Evolutionary conservation across 2,329 filamentous ascomycete species (phyloP).

Genomic region (Aspergillus sp.): DNA sequence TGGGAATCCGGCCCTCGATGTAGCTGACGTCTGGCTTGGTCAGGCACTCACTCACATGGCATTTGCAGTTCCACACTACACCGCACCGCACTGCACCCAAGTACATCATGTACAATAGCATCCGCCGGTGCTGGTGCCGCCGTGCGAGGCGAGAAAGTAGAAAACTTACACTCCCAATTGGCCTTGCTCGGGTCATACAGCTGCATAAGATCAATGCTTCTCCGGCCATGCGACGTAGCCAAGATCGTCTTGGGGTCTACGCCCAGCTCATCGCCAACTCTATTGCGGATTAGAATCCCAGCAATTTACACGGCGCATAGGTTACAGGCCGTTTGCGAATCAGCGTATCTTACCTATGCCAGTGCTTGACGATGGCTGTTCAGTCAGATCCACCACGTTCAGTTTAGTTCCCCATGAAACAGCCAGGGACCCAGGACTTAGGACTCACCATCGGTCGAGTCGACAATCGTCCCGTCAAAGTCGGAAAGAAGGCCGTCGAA

Average conservation of each 20-base stretch:
- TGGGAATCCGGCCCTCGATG: conserved; percentile 69
- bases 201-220: conserved; percentile 77
- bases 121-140: no score
- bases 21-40: conserved; percentile 58
- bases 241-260: conserved; percentile 78
- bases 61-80: background rate
- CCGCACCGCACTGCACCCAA: no score
- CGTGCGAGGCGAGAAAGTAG: no score
- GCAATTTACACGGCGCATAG: no score
- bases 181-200: conserved; percentile 75
- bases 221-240: conserved; percentile 79
- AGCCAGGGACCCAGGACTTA: background rate
- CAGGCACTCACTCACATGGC: background rate
- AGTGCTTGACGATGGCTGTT: conserved; percentile 55
- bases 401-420: background rate
- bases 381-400: conserved; percentile 23
- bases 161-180: conserved; percentile 79
- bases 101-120: no score
- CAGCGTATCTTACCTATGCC: conserved; percentile 46
- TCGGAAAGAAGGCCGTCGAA: conserved; percentile 40
- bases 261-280: conserved; percentile 64
- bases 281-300: no score
- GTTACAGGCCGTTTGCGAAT: no score
- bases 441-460: conserved; percentile 36
- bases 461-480: conserved; percentile 41